Evolutionary conservation across 2,329 filamentous ascomycete genomes (phyloP).

Genomic region (Sarocladiaceae sp.): DNA sequence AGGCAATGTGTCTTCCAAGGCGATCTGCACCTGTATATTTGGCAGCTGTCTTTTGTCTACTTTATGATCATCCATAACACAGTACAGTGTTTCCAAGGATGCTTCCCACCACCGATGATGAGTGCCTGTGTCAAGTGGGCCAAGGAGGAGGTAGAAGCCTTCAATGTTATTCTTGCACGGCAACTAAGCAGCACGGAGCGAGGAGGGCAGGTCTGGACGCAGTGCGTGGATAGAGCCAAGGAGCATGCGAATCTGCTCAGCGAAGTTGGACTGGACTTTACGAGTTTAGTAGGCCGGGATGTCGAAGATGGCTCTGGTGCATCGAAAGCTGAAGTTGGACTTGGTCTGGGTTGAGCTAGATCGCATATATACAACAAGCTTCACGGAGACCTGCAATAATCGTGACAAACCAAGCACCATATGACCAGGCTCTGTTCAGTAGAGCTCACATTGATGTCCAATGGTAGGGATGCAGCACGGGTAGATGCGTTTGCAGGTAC

Average conservation of each 20-base stretch:
- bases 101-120: constrained; percentile 83
- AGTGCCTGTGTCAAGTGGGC: constrained; percentile 97
- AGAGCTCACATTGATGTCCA: too few relatives aligned
- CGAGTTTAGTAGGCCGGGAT: constrained; percentile 68
- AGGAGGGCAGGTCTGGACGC: constrained; percentile 70
- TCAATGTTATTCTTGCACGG: constrained; percentile 76
- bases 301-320: constrained; percentile 21
- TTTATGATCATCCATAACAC: constrained; percentile 95
- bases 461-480: too few relatives aligned
- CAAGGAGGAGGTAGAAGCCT: constrained; percentile 89
- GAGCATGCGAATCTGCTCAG: constrained; percentile 75
- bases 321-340: constrained; percentile 5
- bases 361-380: too few relatives aligned
- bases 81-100: constrained; percentile 79
- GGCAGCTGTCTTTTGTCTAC: constrained; percentile 91
- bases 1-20: constrained; percentile 96
- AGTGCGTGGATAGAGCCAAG: constrained; percentile 78
- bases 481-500: too few relatives aligned
- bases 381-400: too few relatives aligned
- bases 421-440: too few relatives aligned
- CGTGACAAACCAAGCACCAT: too few relatives aligned
- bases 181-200: constrained; percentile 84
- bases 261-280: constrained; percentile 88
- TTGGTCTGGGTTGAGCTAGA: neutral
- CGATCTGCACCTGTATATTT: constrained; percentile 88